Percentiles rank a stretch among this genome's conserved stretches.
Conservation (phyloP, 495 filamentous ascomycete species). For the Rhizodiscina lignyota region DNA sequence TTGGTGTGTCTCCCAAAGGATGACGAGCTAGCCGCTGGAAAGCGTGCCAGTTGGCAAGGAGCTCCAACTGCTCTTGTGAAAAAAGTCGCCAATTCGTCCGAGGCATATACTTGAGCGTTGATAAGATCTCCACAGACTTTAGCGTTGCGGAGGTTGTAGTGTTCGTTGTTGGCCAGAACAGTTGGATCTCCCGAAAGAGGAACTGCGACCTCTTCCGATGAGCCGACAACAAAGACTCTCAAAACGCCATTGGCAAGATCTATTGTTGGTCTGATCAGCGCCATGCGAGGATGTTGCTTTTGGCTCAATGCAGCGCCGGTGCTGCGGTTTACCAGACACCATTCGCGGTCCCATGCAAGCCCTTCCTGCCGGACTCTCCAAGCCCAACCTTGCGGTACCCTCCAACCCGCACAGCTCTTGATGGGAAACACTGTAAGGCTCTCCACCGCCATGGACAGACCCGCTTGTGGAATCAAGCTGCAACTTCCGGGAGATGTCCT, state of each 20-base stretch:
- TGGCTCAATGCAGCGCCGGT: slow-evolving; percentile 64
- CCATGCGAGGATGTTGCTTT: slow-evolving; percentile 72
- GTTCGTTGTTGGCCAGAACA: slow-evolving; percentile 22
- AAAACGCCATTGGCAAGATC: slow-evolving; percentile 46
- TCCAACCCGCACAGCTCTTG: slow-evolving; percentile 70
- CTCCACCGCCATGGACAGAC: slow-evolving; percentile 17
- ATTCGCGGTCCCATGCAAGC: slow-evolving; percentile 82
- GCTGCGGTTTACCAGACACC: slow-evolving; percentile 76
- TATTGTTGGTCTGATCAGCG: slow-evolving; percentile 52
- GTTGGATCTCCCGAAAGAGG: slow-evolving; percentile 43
- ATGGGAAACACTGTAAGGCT: slow-evolving; percentile 46
- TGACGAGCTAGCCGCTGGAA: slow-evolving; percentile 44
- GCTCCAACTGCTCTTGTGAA: slow-evolving; percentile 59
- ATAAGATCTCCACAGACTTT: slow-evolving; percentile 70
- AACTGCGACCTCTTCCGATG: slow-evolving; percentile 35
- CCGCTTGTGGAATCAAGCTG: no score
- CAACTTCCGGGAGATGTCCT: no score
- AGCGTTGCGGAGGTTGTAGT: slow-evolving; percentile 24
- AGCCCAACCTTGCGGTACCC: slow-evolving; percentile 39
- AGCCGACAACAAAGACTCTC: slow-evolving; percentile 18
- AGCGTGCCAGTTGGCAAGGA: slow-evolving; percentile 64
- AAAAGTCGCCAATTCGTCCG: slow-evolving; percentile 45
- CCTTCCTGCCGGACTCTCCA: slow-evolving; percentile 72
- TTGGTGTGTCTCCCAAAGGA: slow-evolving; percentile 40
- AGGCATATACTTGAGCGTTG: slow-evolving; percentile 47